Base-by-base conservation (phyloP, 345 rosid genomes). In the Gossypium sturtianum region DNA sequence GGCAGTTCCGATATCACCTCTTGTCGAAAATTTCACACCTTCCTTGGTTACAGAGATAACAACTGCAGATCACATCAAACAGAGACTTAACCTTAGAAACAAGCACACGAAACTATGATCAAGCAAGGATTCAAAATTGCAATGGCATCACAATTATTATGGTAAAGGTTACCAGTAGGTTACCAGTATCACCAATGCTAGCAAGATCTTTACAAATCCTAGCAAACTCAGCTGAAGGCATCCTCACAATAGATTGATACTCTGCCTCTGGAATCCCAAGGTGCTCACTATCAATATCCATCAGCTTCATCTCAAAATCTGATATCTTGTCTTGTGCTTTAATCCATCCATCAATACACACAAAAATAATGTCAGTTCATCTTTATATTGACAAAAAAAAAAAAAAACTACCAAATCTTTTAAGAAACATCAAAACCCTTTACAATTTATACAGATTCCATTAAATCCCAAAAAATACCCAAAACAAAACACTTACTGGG, bases 241-340 rank as follows among this genome's bases (percentile, higher is more conserved):
- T 95, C 76, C 84, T 82, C 48, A 95, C 98, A 71, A 95, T 95
- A 2, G 99, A 91, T 16, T 93, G 99, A 71, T 93, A 95, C 66
- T 95, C 98, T 20, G 98, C 99, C 70, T 93, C 99, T 5, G 98
- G 99, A 67, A 95, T 95, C 5, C 99, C 99, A 38, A 95, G 90
- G 77, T 95, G 99, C 86, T 95, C 99, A 19, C 97, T 91, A 70
- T 93, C 99, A 2, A 95, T 91, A 85, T 93, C 98, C 99, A 93
- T 95, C 81, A 95, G 82, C 75, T 91, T 95, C 99, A 95, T 93
- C 88, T 95, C 99, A 76, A 93, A 95, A 57, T 95, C 99, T 0
- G 99, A 87, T 65, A 95, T 95, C 79, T 89, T 95, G 79, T 95
- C 99, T 80, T 95, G 99, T 0, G 97, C 98, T 95, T 72, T 76